Conservation (phyloP, 2,329 filamentous ascomycete species). For the Leptosphaerulina australis region DNA sequence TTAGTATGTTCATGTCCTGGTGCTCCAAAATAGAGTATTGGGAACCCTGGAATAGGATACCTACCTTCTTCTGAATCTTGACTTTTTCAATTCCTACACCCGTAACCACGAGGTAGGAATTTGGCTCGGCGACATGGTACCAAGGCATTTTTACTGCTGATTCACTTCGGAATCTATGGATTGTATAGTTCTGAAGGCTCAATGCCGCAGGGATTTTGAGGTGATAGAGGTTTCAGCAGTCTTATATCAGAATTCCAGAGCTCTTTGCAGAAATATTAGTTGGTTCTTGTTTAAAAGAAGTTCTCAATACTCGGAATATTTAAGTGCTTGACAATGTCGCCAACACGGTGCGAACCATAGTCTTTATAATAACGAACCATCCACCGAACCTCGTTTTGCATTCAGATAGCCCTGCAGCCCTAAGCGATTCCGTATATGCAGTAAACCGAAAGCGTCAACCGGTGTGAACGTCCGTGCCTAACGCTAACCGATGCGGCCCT, state of each 20-base stretch:
- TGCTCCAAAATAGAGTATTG: conserved; percentile 34
- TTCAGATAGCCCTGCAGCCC: conserved; percentile 3
- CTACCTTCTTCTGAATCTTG: conserved; percentile 76
- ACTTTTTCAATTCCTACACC: conserved; percentile 77
- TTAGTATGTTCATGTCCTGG: background rate
- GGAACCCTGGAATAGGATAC: background rate
- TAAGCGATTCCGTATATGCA: background rate
- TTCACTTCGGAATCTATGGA: background rate
- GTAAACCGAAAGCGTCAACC: conserved; percentile 14
- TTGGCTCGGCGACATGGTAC: conserved; percentile 73
- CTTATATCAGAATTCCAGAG: background rate
- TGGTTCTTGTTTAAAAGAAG: too few relatives aligned
- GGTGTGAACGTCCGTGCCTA: conserved; percentile 10
- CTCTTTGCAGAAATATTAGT: background rate
- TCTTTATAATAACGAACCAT: background rate
- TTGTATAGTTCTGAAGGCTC: background rate
- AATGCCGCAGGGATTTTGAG: background rate
- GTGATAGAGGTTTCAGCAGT: background rate
- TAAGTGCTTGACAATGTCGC: background rate
- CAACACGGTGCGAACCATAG: background rate
- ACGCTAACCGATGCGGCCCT: background rate
- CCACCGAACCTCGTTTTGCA: too few relatives aligned
- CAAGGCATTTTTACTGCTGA: conserved; percentile 51
- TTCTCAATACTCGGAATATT: too few relatives aligned
- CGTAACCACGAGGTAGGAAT: conserved; percentile 87